Evolutionary conservation across 106 monocot genomes (phyloP).

Genomic region (Platanthera guangdongensis): DNA sequence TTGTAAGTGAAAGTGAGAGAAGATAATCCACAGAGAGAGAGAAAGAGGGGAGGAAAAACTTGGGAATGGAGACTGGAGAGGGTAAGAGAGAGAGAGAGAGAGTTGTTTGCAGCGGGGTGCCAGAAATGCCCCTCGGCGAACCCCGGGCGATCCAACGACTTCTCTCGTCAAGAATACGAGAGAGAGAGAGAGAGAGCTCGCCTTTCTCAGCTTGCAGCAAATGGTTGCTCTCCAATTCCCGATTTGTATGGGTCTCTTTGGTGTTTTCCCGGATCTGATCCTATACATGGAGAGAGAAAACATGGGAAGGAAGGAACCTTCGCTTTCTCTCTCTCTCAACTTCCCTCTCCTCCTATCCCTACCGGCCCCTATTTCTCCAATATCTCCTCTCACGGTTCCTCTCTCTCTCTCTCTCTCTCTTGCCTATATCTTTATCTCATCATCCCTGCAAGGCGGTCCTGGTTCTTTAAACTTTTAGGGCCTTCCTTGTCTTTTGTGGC

Average conservation of each 20-base stretch:
- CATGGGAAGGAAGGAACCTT: conserved; percentile 22
- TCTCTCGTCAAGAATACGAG: conserved; percentile 11
- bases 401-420: background rate
- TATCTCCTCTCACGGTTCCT: conserved; percentile 1
- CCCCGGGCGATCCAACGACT: conserved; percentile 4
- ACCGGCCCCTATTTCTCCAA: conserved; percentile 22
- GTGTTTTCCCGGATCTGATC: conserved; percentile 22
- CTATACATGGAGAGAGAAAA: conserved; percentile 16
- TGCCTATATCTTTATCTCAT: conserved; percentile 17
- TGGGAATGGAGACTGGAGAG: background rate
- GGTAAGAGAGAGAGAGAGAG: background rate
- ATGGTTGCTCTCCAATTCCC: background rate
- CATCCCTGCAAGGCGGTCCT: background rate
- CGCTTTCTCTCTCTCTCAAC: conserved; percentile 15
- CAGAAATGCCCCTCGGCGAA: conserved; percentile 22
- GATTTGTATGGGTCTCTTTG: conserved; percentile 20
- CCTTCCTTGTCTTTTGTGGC: no score
- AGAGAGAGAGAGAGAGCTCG: background rate
- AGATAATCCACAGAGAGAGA: conserved; percentile 1
- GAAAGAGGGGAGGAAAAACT: background rate
- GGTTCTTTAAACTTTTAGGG: background rate
- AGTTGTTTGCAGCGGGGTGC: conserved; percentile 10
- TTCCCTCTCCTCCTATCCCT: background rate
- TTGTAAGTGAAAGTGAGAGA: background rate
- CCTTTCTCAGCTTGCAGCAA: background rate